These are phyloP conservation scores for Chalciporus pseudorubinellus DNA, from an alignment of 768 basidiomycete genomes.

Conservation along the genomic window DNA sequence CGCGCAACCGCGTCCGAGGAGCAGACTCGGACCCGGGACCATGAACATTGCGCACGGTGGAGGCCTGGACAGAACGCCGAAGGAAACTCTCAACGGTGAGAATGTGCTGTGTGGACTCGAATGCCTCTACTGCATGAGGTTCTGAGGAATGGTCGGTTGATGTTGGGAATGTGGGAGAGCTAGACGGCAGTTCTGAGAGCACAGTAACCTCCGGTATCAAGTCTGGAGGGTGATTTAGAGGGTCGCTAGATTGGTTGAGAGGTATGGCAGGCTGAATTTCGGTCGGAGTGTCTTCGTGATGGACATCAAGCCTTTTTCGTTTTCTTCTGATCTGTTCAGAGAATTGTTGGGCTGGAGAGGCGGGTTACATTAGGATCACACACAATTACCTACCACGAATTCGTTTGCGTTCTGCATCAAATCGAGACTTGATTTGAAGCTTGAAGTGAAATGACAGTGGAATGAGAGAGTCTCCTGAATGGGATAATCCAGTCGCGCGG, in stretches of 20 bases:
- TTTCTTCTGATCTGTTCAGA: constrained; percentile 25
- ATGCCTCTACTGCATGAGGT: background rate
- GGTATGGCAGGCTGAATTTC: background rate
- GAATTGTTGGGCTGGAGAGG: background rate
- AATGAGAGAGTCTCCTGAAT: too few species aligned
- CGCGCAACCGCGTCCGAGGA: constrained; percentile 1
- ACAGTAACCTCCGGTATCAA: constrained; percentile 20
- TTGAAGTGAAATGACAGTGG: too few species aligned
- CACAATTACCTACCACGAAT: constrained; percentile 22
- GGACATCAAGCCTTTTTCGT: constrained; percentile 20
- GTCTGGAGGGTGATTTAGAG: background rate
- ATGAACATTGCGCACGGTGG: background rate
- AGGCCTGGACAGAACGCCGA: constrained; percentile 5
- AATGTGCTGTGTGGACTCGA: constrained; percentile 1
- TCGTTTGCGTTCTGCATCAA: constrained; percentile 15
- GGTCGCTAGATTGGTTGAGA: background rate
- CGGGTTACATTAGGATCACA: background rate
- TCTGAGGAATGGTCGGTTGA: background rate
- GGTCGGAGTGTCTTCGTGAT: background rate
- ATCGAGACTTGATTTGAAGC: background rate
- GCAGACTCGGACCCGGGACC: background rate
- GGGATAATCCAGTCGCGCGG: too few species aligned
- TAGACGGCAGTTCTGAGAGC: constrained; percentile 7
- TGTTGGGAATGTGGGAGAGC: background rate
- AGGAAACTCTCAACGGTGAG: constrained; percentile 31